phyloP scores from a whole-genome alignment of 305 asterid genomes.

The Solanum hybrid region DNA sequence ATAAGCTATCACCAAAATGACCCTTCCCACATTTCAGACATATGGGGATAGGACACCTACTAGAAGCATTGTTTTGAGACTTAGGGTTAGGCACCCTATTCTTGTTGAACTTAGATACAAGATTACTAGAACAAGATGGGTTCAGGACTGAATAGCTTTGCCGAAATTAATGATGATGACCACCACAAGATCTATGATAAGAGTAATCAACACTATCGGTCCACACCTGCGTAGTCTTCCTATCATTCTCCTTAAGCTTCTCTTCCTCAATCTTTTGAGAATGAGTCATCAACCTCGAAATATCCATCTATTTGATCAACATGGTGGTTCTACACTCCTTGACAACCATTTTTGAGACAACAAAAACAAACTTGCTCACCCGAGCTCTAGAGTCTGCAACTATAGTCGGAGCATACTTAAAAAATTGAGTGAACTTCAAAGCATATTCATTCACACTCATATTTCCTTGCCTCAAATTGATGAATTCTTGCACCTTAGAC shows the following conservation, averaged over 20 bases:
- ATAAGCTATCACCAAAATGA: not conserved
- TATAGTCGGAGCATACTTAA: not conserved
- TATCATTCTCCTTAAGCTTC: not conserved
- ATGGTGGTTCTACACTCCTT: not conserved
- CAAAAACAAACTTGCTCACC: not conserved
- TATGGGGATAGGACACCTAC: not conserved
- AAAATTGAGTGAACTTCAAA: not conserved
- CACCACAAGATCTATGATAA: not conserved
- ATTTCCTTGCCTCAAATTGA: not conserved
- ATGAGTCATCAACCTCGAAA: not conserved
- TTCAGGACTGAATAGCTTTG: not conserved
- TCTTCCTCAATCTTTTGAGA: not conserved
- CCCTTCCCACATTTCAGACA: not conserved
- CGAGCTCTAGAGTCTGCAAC: not conserved
- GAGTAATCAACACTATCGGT: not conserved
- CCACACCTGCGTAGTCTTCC: not conserved
- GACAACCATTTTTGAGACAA: not conserved
- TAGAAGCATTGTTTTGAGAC: not conserved
- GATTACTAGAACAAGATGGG: not conserved
- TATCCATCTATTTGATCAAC: not conserved
- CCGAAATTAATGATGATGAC: not conserved
- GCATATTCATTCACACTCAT: not conserved
- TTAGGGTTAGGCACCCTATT: not conserved
- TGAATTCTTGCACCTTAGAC: not conserved
- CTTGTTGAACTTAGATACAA: not conserved